phyloP scores from a whole-genome alignment of 2,329 filamentous ascomycete genomes.

The Trichoderma sp. region DNA sequence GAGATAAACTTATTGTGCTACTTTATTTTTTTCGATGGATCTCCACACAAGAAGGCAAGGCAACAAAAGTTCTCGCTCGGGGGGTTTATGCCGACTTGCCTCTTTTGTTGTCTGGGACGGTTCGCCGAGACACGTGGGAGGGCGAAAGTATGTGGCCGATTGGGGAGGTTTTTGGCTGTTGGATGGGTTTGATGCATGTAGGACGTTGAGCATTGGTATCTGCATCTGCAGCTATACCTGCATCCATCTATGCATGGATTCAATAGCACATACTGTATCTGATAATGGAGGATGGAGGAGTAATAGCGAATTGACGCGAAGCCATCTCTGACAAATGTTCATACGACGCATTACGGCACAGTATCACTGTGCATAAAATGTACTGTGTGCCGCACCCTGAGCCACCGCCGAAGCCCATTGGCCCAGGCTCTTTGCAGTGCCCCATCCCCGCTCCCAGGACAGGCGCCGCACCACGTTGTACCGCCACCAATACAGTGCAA shows the following conservation, averaged over 20 bases:
- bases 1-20: not conserved
- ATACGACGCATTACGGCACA: not conserved
- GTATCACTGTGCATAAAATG: not conserved
- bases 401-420: not conserved
- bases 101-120: not conserved
- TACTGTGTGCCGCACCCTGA: not conserved
- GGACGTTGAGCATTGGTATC: not conserved
- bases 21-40: not conserved
- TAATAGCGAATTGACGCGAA: not conserved
- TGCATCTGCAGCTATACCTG: not conserved
- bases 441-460: not conserved
- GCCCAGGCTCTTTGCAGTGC: not conserved
- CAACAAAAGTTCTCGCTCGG: slow-evolving; percentile 5
- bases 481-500: slow-evolving; percentile 3
- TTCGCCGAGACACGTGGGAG: not conserved
- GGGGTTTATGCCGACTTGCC: not conserved
- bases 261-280: not conserved
- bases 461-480: not conserved
- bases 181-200: not conserved
- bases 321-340: not conserved
- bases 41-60: not conserved
- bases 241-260: not conserved
- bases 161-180: not conserved
- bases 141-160: not conserved
- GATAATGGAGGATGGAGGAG: not conserved